A percentile compares a stretch with the other conserved stretches of the same genome.
phyloP scores from a whole-genome alignment of 148 eudicot genomes.

The Rhododendron molle region DNA sequence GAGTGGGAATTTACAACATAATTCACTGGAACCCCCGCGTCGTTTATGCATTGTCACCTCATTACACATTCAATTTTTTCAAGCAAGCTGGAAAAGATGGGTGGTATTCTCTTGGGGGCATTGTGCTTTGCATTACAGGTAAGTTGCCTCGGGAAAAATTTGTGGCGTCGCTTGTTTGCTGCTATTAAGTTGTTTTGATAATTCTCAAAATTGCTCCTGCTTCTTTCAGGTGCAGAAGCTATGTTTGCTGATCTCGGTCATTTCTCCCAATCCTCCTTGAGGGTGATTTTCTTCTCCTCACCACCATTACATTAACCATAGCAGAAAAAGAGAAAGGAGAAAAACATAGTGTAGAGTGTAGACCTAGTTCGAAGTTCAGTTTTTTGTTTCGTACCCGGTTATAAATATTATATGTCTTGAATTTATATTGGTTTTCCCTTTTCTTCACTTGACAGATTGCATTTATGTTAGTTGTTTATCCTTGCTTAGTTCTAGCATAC shows the following conservation, averaged over 20 bases:
- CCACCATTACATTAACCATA: background rate
- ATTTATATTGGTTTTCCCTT: background rate
- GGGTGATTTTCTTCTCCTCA: conserved; percentile 23
- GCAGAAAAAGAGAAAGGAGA: background rate
- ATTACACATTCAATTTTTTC: conserved; percentile 39
- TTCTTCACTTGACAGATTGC: conserved; percentile 31
- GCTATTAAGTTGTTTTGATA: background rate
- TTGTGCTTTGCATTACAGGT: conserved; percentile 51
- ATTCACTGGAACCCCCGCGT: conserved; percentile 44
- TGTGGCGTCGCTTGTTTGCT: background rate
- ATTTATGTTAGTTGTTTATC: conserved; percentile 44
- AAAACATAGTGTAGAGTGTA: background rate
- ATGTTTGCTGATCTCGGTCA: conserved; percentile 62
- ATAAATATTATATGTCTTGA: background rate
- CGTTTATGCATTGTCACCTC: conserved; percentile 38
- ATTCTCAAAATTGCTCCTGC: background rate
- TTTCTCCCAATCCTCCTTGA: conserved; percentile 37
- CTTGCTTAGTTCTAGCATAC: conserved; percentile 47
- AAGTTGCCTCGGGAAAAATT: background rate
- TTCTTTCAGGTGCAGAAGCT: conserved; percentile 46
- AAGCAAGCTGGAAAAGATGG: conserved; percentile 36
- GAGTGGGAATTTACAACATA: conserved; percentile 44
- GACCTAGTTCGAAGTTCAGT: background rate
- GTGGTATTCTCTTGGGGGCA: conserved; percentile 46
- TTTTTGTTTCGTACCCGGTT: background rate